These are phyloP conservation scores for Melaleuca quinquenervia DNA, from an alignment of 345 rosid species.

Conservation along the genomic window DNA sequence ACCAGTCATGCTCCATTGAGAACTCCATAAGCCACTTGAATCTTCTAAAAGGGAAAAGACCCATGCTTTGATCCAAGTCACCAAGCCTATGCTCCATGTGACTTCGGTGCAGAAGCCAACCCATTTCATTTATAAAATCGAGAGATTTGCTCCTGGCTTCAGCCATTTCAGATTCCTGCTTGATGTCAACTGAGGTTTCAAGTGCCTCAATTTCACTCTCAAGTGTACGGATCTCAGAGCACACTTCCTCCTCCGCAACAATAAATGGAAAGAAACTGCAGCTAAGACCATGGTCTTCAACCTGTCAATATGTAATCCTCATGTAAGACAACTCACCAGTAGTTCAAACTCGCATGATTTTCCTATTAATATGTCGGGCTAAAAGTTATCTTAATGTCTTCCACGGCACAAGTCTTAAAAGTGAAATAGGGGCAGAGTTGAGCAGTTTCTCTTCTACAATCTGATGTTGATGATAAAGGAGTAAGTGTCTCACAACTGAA, in stretches of 20 bases:
- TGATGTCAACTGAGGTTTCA: constrained; percentile 8
- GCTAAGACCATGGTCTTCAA: constrained; percentile 52
- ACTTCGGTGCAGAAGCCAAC: constrained; percentile 67
- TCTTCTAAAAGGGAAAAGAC: constrained; percentile 35
- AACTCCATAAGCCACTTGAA: constrained; percentile 59
- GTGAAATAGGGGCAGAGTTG: neutral
- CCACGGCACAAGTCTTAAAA: neutral
- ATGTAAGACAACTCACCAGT: neutral
- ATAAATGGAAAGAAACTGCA: constrained; percentile 62
- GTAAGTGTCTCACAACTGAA: neutral
- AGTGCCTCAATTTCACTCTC: constrained; percentile 35
- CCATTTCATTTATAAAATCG: constrained; percentile 61
- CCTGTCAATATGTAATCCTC: constrained; percentile 13
- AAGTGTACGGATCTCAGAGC: constrained; percentile 55
- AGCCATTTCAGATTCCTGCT: constrained; percentile 8
- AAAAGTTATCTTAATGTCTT: neutral
- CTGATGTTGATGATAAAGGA: neutral
- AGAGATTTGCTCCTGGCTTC: constrained; percentile 42
- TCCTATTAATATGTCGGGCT: neutral
- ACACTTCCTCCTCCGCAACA: constrained; percentile 63
- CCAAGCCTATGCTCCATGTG: constrained; percentile 25
- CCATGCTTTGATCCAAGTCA: constrained; percentile 16
- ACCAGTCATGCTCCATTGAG: constrained; percentile 65
- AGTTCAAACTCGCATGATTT: neutral
- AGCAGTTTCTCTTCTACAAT: neutral